Percentiles rank a stretch among this genome's conserved stretches.
phyloP scores from a whole-genome alignment of 495 filamentous ascomycete genomes.

The Jackrogersella minutella region DNA sequence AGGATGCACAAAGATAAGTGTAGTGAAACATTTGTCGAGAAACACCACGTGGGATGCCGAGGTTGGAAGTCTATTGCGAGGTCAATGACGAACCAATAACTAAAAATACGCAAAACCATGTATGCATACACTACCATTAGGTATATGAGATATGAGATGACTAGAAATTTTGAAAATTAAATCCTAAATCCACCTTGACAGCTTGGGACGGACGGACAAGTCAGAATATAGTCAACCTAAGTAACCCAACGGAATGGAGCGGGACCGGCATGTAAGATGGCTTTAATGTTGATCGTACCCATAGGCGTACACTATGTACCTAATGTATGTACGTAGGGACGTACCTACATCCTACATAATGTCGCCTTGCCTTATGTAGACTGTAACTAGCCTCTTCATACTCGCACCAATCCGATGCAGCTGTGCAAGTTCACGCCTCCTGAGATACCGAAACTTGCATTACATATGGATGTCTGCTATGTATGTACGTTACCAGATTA shows the following conservation, averaged over 20 bases:
- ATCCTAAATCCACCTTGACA: too few relatives aligned
- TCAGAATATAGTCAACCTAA: not conserved
- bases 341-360: constrained; percentile 19
- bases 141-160: not conserved
- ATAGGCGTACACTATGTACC: not conserved
- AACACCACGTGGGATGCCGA: constrained; percentile 27
- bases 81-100: not conserved
- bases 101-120: too few relatives aligned
- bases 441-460: not conserved
- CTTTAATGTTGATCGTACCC: not conserved
- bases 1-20: not conserved
- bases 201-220: not conserved
- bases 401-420: not conserved
- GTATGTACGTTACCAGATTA: not conserved
- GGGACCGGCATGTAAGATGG: constrained; percentile 3
- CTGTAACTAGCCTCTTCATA: too few relatives aligned
- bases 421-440: not conserved
- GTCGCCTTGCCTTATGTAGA: not conserved
- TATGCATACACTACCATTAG: too few relatives aligned
- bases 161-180: too few relatives aligned
- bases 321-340: constrained; percentile 27
- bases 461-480: not conserved
- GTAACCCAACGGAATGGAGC: constrained; percentile 16
- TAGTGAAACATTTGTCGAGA: constrained; percentile 14
- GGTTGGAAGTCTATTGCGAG: constrained; percentile 8